Evolutionary conservation across 108 stramenopile genomes (phyloP), one percentile per base, ranked within the genome.

Genomic region (Nitzschia putrida): DNA sequence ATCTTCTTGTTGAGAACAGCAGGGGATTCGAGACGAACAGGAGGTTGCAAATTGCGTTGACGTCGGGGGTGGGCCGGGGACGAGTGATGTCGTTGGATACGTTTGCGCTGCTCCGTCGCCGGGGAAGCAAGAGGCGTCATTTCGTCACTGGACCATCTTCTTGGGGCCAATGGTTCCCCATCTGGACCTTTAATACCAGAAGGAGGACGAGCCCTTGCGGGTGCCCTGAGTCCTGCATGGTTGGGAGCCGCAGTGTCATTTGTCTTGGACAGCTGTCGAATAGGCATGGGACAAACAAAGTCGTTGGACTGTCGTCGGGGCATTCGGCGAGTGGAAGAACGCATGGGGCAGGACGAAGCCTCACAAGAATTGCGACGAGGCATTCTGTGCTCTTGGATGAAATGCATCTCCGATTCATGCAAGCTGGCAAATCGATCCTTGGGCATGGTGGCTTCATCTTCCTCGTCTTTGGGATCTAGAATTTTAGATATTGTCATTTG

Each of bases 401-500:
- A 49, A 6, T 34, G 58, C 13, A 29, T 13, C 20, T 59, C 58
- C 18, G 58, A 18, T 40, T 59, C 58, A 34, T 59, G 58, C 2
- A 25, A 18, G 38, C 58, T 59, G 13, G 58, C 58, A 39, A 59
- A 59, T 18, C 58, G 58, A 38, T 59, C 29, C 29, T 40, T 40
- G 47, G 47, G 47, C 29, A 34, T 34, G 29, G 29, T 34, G 1
- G 29, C 58, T 16, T 59, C 38, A n/a, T 59, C 39, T 37, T 18
- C 13, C 3, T 2, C 29, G 11, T n/a, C 7, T 18, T 13, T 39
- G 11, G 58, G 58, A 12, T 39, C 58, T 3, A 59, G 26, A 6
- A 59, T 23, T 59, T 59, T 59, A 2, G 38, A 38, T 40, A 59
- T 40, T 16, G 58, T 59, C 58, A 59, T 59, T 38, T 59, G 58